Evolutionary conservation across 2,329 filamentous ascomycete genomes (phyloP), one percentile per base, ranked within the genome.

Genomic region (Monascus ruber): DNA sequence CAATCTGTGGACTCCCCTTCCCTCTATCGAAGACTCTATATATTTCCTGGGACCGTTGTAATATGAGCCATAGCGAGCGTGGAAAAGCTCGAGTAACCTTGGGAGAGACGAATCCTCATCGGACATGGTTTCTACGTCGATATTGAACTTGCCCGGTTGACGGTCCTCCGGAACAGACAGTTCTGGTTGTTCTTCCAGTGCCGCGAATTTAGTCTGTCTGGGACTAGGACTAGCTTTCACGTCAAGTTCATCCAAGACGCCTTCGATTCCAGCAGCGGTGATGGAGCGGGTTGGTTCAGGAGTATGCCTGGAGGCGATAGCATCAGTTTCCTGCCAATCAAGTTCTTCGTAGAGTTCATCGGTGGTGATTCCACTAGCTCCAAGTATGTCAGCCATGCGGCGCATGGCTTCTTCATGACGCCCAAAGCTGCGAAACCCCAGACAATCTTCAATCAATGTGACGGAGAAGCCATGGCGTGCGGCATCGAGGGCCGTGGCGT

Each of bases 401-500:
- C 74, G 72, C 48, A 93, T 68, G 0, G 88, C 83, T 46, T 76
- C 70, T 34, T 76, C 68, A 50, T 94, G 86, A 33, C 85, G 77
- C 11, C 68, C 61, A 42, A 79, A 75, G 49, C 71, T 79, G 35
- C 85, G 77, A 54, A 81, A 94, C 7, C 87, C 88, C 40, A 94
- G 77, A 59, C 88, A 95, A 58, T 96, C 87, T 38, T 91, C 81
- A 31, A 96, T 69, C 8, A 96, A 69, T 4, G 83, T 91, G 53
- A 95, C 85, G n/a, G 77, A 72, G 53, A 94, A 79, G 4, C 88
- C 91, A 59, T 95, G 83, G 17, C 83, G 77, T 1, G 85, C 88
- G 7, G 89, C 91, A 55, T 95, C 91, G 46, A 94, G 72, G 3
- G 87, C 87, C 1, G 89, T 95, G 5, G 91, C 89, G 56, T 91